Evolutionary conservation across 106 monocot genomes (phyloP).

Genomic region (Dactylorhiza incarnata): DNA sequence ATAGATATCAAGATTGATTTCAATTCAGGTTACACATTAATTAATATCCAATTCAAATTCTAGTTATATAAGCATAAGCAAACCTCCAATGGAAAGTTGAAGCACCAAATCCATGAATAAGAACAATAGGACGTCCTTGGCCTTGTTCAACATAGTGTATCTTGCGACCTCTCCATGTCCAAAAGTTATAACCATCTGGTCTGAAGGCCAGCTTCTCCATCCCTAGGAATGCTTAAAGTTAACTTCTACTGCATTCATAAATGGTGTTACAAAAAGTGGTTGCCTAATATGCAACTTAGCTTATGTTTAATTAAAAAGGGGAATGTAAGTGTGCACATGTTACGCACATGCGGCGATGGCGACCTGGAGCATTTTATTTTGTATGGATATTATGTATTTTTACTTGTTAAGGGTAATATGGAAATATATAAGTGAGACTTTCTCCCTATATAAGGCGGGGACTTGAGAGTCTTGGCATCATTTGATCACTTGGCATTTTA

Average conservation of each 20-base stretch:
- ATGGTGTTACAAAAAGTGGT: not conserved
- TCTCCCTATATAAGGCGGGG: too few species aligned
- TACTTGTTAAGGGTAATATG: too few species aligned
- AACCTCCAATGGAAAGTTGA: conserved; percentile 98
- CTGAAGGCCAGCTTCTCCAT: conserved; percentile 79
- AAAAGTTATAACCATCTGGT: conserved; percentile 85
- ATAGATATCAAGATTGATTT: not conserved
- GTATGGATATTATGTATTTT: too few species aligned
- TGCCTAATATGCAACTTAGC: not conserved
- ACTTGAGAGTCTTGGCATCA: too few species aligned
- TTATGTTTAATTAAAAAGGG: not conserved
- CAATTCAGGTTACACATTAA: not conserved
- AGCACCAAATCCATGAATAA: conserved; percentile 97
- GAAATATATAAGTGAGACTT: too few species aligned
- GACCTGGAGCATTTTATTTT: too few species aligned
- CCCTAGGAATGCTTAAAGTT: conserved; percentile 24
- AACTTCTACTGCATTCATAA: not conserved
- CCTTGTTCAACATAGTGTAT: conserved; percentile 96
- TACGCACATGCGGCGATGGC: too few species aligned
- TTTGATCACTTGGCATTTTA: too few species aligned
- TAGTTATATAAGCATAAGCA: conserved; percentile 1
- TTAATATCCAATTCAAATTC: not conserved
- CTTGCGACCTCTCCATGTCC: conserved; percentile 88
- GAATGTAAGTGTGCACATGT: not conserved
- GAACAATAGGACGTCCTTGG: conserved; percentile 64